These are phyloP conservation scores for Schoenoplectus tabernaemontani DNA, from an alignment of 202 grass and related monocot species.

Conservation along the genomic window DNA sequence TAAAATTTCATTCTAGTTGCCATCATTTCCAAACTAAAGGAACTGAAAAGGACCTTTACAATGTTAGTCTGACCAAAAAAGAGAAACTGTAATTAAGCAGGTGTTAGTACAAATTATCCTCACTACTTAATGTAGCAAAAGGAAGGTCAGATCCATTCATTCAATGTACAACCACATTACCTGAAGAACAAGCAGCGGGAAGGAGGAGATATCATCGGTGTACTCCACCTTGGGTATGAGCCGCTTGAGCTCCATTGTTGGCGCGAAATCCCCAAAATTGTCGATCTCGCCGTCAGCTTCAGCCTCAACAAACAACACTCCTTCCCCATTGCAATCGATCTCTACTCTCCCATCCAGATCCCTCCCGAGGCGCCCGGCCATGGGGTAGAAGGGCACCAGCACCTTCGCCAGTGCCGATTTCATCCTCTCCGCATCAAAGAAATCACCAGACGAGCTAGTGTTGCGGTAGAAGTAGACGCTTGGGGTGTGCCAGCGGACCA, in stretches of 20 bases:
- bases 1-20: neutral
- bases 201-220: conserved; percentile 59
- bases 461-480: conserved; percentile 78
- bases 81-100: neutral
- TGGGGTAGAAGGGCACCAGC: conserved; percentile 76
- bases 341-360: conserved; percentile 74
- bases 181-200: conserved; percentile 73
- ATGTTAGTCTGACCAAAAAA: neutral
- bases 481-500: conserved; percentile 72
- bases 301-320: conserved; percentile 73
- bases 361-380: conserved; percentile 54
- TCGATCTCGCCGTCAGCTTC: conserved; percentile 48
- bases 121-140: neutral
- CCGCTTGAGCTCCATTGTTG: conserved; percentile 67
- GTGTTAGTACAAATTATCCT: neutral
- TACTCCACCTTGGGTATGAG: conserved; percentile 68
- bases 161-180: conserved; percentile 24
- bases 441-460: neutral
- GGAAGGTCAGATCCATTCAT: neutral
- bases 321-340: conserved; percentile 63
- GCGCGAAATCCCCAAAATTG: conserved; percentile 68
- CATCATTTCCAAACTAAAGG: neutral
- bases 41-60: neutral
- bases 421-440: conserved; percentile 53
- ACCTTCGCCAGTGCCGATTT: conserved; percentile 53